Conservation (phyloP, 73 alveolate genomes). For the Paramecium sexaurelia region DNA sequence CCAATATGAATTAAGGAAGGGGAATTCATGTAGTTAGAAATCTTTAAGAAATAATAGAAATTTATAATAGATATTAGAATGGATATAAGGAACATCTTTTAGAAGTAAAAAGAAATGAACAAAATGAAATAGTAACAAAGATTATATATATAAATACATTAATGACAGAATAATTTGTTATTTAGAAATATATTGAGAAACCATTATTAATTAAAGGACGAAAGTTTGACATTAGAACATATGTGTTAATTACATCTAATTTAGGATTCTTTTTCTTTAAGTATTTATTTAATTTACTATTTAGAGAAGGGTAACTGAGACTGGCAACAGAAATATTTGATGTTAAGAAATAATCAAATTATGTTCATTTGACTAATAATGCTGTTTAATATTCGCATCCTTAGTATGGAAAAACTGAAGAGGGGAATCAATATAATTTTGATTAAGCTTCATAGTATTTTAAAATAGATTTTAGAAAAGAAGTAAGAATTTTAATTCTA, state of each 20-base stretch:
- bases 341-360: conserved; percentile 65
- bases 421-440: conserved; percentile 80
- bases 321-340: conserved; percentile 73
- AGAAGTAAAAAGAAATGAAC: conserved; percentile 43
- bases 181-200: conserved; percentile 79
- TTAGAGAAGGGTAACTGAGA: conserved; percentile 83
- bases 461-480: conserved; percentile 72
- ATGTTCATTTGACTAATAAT: conserved; percentile 82
- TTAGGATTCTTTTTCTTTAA: not conserved
- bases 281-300: conserved; percentile 18
- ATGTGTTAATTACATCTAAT: conserved; percentile 66
- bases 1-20: conserved; percentile 82
- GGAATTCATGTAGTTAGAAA: conserved; percentile 80
- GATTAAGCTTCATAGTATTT: conserved; percentile 73
- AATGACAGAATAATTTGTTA: conserved; percentile 61
- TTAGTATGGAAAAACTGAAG: conserved; percentile 76
- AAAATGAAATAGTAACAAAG: conserved; percentile 38
- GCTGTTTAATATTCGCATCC: conserved; percentile 76
- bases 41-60: conserved; percentile 61
- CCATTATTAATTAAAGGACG: conserved; percentile 74
- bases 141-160: conserved; percentile 28
- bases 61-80: conserved; percentile 67
- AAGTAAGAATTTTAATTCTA: conserved; percentile 59
- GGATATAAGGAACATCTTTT: conserved; percentile 32
- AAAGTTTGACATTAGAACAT: conserved; percentile 79